A percentile compares a stretch with the other conserved stretches of the same genome.
Evolutionary conservation across 768 basidiomycete species (phyloP).

Genomic region (Termitomyces sp.): DNA sequence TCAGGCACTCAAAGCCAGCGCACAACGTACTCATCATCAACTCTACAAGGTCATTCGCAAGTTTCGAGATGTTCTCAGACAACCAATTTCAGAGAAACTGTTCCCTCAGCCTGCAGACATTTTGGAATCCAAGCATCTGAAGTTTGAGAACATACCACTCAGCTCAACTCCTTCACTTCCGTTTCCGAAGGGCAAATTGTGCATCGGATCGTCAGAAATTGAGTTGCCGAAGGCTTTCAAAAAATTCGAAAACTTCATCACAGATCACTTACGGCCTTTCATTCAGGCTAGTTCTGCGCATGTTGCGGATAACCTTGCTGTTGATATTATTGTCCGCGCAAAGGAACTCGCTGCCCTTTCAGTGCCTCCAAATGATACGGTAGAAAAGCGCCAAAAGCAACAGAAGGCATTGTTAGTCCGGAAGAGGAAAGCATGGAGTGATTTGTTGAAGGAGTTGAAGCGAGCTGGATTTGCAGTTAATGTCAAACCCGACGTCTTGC

Average conservation of each 20-base stretch:
- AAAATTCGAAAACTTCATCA: conserved; percentile 42
- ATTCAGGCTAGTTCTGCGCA: conserved; percentile 34
- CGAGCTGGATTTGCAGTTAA: conserved; percentile 68
- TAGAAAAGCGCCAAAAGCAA: conserved; percentile 53
- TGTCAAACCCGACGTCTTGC: conserved; percentile 64
- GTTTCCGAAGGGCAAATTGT: conserved; percentile 11
- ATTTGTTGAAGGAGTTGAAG: conserved; percentile 86
- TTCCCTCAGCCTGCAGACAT: conserved; percentile 28
- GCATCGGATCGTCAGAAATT: conserved; percentile 14
- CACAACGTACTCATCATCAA: conserved; percentile 84
- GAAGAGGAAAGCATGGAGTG: conserved; percentile 88
- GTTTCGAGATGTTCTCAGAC: conserved; percentile 84
- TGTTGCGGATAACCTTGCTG: conserved; percentile 49
- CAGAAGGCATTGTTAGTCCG: conserved; percentile 70
- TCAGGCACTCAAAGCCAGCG: conserved; percentile 87
- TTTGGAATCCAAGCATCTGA: conserved; percentile 23
- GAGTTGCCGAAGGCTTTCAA: conserved; percentile 45
- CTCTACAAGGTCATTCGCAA: conserved; percentile 88
- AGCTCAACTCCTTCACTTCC: neutral
- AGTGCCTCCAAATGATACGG: conserved; percentile 34
- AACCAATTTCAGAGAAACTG: conserved; percentile 50
- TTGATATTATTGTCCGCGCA: conserved; percentile 58
- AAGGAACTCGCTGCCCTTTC: conserved; percentile 46
- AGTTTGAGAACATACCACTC: conserved; percentile 2
- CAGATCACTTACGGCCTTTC: conserved; percentile 33